Conservation (phyloP, 106 monocot species). For the Acanthochlamys bracteata region DNA sequence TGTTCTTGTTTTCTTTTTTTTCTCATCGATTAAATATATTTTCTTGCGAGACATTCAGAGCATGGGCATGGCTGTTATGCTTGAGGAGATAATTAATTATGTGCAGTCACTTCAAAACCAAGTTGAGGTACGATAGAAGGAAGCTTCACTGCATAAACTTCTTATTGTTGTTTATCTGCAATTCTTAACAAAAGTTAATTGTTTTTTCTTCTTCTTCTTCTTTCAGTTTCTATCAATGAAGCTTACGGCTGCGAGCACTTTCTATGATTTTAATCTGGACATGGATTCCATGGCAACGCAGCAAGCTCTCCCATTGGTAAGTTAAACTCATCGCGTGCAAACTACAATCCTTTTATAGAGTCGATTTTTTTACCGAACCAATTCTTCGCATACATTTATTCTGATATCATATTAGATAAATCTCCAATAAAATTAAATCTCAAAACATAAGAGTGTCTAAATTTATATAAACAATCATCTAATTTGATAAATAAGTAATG, state of each 20-base stretch:
- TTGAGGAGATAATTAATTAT: slow-evolving; percentile 79
- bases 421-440: too few species aligned
- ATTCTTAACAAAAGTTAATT: background rate
- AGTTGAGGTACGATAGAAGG: slow-evolving; percentile 34
- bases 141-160: background rate
- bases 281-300: slow-evolving; percentile 20
- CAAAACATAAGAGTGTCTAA: too few species aligned
- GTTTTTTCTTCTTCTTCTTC: background rate
- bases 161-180: background rate
- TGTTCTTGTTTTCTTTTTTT: background rate
- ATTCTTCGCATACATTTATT: too few species aligned
- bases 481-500: too few species aligned
- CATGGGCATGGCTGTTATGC: slow-evolving; percentile 64
- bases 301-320: slow-evolving; percentile 12
- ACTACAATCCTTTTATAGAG: too few species aligned
- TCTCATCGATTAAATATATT: background rate
- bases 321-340: too few species aligned
- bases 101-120: slow-evolving; percentile 73
- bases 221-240: slow-evolving; percentile 74
- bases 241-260: slow-evolving; percentile 49
- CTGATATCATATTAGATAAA: too few species aligned
- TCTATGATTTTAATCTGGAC: slow-evolving; percentile 35
- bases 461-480: too few species aligned
- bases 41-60: slow-evolving; percentile 16
- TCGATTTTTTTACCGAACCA: too few species aligned